Evolutionary conservation across 768 basidiomycete genomes (phyloP).

Genomic region (Termitomyces eurrhizus): DNA sequence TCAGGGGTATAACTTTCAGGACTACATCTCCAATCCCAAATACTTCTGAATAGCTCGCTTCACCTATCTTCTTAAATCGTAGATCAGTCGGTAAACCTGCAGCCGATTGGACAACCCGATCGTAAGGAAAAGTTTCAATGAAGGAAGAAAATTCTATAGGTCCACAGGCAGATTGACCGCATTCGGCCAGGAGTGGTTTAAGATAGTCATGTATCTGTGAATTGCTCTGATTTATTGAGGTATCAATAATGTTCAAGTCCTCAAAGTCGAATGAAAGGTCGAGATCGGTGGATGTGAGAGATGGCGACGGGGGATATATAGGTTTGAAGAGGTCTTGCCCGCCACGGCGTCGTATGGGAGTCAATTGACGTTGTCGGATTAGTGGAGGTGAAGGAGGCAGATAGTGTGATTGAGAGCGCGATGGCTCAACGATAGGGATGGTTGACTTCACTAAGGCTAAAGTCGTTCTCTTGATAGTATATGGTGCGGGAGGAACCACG

Average conservation of each 20-base stretch:
- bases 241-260: conserved; percentile 31
- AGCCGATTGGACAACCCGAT: conserved; percentile 51
- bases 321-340: conserved; percentile 38
- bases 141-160: conserved; percentile 81
- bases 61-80: conserved; percentile 82
- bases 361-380: conserved; percentile 56
- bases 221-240: conserved; percentile 17
- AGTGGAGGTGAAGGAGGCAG: conserved; percentile 26
- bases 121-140: conserved; percentile 75
- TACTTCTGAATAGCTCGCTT: conserved; percentile 96
- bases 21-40: conserved; percentile 88
- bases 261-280: conserved; percentile 51
- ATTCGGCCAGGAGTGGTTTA: conserved; percentile 63
- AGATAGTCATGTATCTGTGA: conserved; percentile 49
- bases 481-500: conserved; percentile 36
- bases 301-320: conserved; percentile 53
- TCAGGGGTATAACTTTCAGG: conserved; percentile 83
- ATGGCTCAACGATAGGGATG: conserved; percentile 4
- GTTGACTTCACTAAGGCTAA: conserved; percentile 15
- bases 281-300: conserved; percentile 40
- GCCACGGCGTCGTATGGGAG: conserved; percentile 54
- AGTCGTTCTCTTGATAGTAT: conserved; percentile 22
- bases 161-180: conserved; percentile 54
- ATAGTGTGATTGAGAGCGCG: conserved; percentile 16
- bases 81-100: conserved; percentile 16